These are phyloP conservation scores for Volutella citrinella DNA, from an alignment of 2,329 filamentous ascomycete species.

Conservation along the genomic window DNA sequence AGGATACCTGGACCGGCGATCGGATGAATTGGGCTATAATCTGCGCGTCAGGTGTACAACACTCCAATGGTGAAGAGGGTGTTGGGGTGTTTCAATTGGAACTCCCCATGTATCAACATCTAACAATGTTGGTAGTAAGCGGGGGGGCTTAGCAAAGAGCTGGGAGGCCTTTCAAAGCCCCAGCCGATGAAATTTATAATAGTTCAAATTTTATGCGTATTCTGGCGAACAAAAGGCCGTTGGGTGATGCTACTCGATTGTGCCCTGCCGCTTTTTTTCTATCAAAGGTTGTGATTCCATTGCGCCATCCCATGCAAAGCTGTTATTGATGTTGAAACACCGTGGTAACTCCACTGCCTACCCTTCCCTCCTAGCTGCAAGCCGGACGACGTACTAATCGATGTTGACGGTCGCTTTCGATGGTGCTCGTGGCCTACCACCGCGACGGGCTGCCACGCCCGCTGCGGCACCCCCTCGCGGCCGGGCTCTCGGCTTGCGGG, in stretches of 20 bases:
- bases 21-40: conserved; percentile 6
- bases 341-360: neutral
- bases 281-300: conserved; percentile 8
- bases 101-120: conserved; percentile 18
- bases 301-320: conserved; percentile 23
- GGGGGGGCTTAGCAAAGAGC: conserved; percentile 10
- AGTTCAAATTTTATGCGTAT: conserved; percentile 6
- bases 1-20: too few species aligned
- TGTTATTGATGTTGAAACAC: conserved; percentile 3
- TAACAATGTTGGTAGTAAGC: conserved; percentile 13
- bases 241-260: conserved; percentile 5
- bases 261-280: conserved; percentile 4
- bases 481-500: conserved; percentile 25
- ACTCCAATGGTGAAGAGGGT: conserved; percentile 13
- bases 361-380: neutral
- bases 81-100: too few species aligned
- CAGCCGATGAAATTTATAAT: neutral
- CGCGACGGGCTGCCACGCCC: conserved; percentile 23
- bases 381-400: too few species aligned
- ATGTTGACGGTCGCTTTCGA: conserved; percentile 17
- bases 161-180: neutral
- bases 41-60: conserved; percentile 21
- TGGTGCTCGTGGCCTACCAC: conserved; percentile 23
- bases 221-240: conserved; percentile 6
- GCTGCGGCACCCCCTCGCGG: conserved; percentile 23